These are phyloP conservation scores for Aspergillus ochraceoroseus DNA, from an alignment of 2,329 filamentous ascomycete genomes.

Conservation along the genomic window DNA sequence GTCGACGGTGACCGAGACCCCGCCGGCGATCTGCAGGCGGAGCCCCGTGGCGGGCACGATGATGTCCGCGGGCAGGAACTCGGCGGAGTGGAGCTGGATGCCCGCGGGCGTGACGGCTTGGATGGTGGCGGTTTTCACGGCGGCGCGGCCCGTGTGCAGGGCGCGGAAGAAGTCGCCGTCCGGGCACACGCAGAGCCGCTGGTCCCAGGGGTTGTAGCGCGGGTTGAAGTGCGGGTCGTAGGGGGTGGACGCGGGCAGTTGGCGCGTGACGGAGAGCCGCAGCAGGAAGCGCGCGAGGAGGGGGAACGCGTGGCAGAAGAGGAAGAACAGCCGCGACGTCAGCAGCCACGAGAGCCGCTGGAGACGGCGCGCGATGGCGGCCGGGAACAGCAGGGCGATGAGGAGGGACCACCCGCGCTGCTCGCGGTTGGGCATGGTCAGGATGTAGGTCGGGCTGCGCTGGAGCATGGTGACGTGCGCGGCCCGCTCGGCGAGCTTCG, in stretches of 20 bases:
- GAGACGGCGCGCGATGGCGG: constrained; percentile 28
- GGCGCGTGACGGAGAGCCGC: constrained; percentile 41
- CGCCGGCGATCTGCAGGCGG: constrained; percentile 40
- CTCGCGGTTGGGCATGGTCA: constrained; percentile 47
- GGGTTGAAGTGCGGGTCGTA: constrained; percentile 62
- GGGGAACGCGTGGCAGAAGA: constrained; percentile 54
- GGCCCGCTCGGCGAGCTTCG: constrained; percentile 61
- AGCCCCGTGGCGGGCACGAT: constrained; percentile 45
- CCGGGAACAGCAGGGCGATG: constrained; percentile 35
- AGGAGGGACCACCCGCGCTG: constrained; percentile 12
- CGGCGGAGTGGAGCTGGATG: constrained; percentile 47
- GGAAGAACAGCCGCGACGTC: constrained; percentile 48
- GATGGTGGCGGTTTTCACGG: constrained; percentile 55
- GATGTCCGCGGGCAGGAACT: constrained; percentile 40
- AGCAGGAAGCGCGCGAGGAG: constrained; percentile 48
- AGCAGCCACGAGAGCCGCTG: constrained; percentile 49
- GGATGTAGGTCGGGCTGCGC: constrained; percentile 67
- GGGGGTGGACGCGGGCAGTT: constrained; percentile 53
- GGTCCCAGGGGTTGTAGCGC: constrained; percentile 63
- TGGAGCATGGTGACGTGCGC: constrained; percentile 72
- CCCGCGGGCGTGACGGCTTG: constrained; percentile 47
- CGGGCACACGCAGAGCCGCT: constrained; percentile 67
- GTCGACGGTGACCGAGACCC: constrained; percentile 35
- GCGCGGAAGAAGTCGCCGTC: constrained; percentile 56
- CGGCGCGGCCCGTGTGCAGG: constrained; percentile 49